Conservation (phyloP, 2,329 filamentous ascomycete genomes). For the Fusarium lyarnte region DNA sequence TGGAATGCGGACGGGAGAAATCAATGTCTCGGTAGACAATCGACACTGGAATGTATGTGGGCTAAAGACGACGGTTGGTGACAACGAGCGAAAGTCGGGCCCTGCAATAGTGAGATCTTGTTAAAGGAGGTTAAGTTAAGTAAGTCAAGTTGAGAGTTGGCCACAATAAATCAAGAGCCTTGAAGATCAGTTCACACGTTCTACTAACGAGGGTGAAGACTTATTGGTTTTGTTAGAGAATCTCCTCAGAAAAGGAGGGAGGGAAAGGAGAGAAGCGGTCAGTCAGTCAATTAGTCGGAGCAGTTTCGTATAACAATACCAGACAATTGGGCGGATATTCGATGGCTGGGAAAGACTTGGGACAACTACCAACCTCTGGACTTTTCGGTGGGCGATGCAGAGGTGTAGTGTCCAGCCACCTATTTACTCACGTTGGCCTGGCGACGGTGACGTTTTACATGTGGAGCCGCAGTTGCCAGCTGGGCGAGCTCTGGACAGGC, state of each 20-base stretch:
- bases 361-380: slow-evolving; percentile 37
- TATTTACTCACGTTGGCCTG: slow-evolving; percentile 43
- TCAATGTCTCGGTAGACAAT: slow-evolving; percentile 28
- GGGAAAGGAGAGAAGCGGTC: slow-evolving; percentile 31
- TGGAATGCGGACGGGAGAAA: slow-evolving; percentile 38
- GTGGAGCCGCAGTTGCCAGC: slow-evolving; percentile 13
- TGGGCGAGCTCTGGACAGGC: neutral
- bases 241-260: slow-evolving; percentile 24
- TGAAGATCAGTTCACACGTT: slow-evolving; percentile 39
- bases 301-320: slow-evolving; percentile 29
- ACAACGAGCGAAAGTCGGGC: slow-evolving; percentile 42
- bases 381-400: slow-evolving; percentile 35
- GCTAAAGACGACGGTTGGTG: slow-evolving; percentile 30
- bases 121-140: slow-evolving; percentile 10
- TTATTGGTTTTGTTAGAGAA: slow-evolving; percentile 34
- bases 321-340: slow-evolving; percentile 33
- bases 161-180: slow-evolving; percentile 19
- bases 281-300: slow-evolving; percentile 27
- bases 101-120: slow-evolving; percentile 40
- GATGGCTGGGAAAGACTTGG: slow-evolving; percentile 40
- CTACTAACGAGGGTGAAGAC: slow-evolving; percentile 38
- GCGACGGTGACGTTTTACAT: slow-evolving; percentile 38
- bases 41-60: slow-evolving; percentile 36
- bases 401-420: slow-evolving; percentile 38
- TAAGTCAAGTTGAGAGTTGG: slow-evolving; percentile 3